Evolutionary conservation across 2,329 filamentous ascomycete species (phyloP).

Genomic region (Parafenestella ontariensis): DNA sequence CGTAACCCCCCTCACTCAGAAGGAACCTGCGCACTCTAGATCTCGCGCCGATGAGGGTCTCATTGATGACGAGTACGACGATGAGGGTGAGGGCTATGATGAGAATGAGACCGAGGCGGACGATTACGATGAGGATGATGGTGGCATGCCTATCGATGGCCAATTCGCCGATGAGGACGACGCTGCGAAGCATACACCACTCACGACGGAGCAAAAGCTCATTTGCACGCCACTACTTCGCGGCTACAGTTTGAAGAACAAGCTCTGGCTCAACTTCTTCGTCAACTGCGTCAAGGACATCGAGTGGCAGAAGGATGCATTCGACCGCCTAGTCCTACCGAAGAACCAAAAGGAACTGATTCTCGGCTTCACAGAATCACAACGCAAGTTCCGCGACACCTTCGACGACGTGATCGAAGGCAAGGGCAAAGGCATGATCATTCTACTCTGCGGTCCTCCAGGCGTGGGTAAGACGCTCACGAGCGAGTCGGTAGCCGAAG

Average conservation of each 20-base stretch:
- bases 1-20: constrained; percentile 46
- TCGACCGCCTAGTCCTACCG: constrained; percentile 50
- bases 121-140: constrained; percentile 13
- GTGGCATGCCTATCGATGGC: constrained; percentile 23
- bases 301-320: constrained; percentile 54
- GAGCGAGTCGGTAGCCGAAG: constrained; percentile 27
- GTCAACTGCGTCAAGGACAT: constrained; percentile 54
- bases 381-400: constrained; percentile 56
- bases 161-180: constrained; percentile 26
- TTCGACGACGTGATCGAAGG: constrained; percentile 58
- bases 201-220: constrained; percentile 37
- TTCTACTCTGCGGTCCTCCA: constrained; percentile 35
- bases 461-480: constrained; percentile 39
- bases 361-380: constrained; percentile 74
- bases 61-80: constrained; percentile 5
- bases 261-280: constrained; percentile 38
- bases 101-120: constrained; percentile 2
- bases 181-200: constrained; percentile 13
- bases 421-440: constrained; percentile 39
- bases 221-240: constrained; percentile 56
- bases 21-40: constrained; percentile 18
- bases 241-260: constrained; percentile 32
- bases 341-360: constrained; percentile 35
- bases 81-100: constrained; percentile 14
- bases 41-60: background rate